A percentile compares a stretch with the other conserved stretches of the same genome.
These are phyloP conservation scores for Aphanomyces stellatus DNA, from an alignment of 352 stramenopile species.

Conservation along the genomic window DNA sequence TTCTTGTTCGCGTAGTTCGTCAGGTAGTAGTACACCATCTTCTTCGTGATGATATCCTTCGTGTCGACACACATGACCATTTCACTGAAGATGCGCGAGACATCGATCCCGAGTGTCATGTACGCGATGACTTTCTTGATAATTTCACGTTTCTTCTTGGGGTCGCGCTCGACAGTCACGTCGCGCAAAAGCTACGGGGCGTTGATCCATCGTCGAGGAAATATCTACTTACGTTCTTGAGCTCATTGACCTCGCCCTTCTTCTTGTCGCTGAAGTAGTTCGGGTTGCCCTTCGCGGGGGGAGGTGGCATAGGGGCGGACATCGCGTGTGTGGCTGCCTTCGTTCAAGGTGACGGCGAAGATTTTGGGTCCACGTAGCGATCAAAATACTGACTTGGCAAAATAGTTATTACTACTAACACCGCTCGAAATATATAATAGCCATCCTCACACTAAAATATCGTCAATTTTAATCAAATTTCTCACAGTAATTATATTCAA, in stretches of 20 bases:
- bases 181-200: conserved; percentile 86
- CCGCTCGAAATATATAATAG: background rate
- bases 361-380: conserved; percentile 10
- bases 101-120: conserved; percentile 99
- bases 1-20: conserved; percentile 98
- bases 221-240: conserved; percentile 82
- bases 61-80: conserved; percentile 98
- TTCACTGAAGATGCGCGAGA: conserved; percentile 98
- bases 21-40: conserved; percentile 99
- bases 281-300: conserved; percentile 35
- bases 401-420: background rate
- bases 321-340: conserved; percentile 7
- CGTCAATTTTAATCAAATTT: too few relatives aligned
- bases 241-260: conserved; percentile 93
- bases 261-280: conserved; percentile 89
- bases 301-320: conserved; percentile 15
- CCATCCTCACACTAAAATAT: too few relatives aligned
- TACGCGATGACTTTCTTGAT: conserved; percentile 99
- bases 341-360: conserved; percentile 9
- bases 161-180: conserved; percentile 94
- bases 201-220: background rate
- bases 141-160: conserved; percentile 97
- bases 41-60: conserved; percentile 99
- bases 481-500: too few relatives aligned
- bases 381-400: conserved; percentile 12